Base-by-base conservation (phyloP, 176 grass and related monocot genomes). In the Rhipidocladum racemiflorum region DNA sequence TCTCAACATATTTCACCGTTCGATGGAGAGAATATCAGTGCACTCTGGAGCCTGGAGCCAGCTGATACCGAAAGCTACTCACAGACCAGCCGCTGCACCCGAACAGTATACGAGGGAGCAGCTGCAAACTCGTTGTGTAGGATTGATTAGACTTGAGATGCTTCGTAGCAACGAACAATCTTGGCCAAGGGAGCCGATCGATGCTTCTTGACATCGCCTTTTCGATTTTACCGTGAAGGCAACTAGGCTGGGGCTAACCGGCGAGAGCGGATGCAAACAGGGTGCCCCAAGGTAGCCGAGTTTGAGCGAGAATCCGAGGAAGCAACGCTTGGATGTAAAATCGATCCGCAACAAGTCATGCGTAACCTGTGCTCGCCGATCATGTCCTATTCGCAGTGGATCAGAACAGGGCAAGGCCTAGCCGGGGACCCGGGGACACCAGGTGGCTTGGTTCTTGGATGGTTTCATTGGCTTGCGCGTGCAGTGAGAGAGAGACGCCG, bases 251-350 rank as follows among this genome's bases (percentile, higher is more conserved):
- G 53, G 20, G 51, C 72, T 59, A 57, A 39, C 21, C 34, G 49
- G 51, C 50, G 34, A 75, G 21, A 56, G 8, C 45, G 62, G 72
- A 40, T 48, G 38, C 34, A 24, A 53, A 7, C 64, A 70, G 46
- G 46, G 15, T 40, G 30, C 67, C 81, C 57, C 9, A 1, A 21
- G 9, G 40, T 15, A 8, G 7, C 2, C 27, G 69, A 74, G 57
- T 7, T 82, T 51, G 79, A 82, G 85, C 63, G 64, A 42, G 85
- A 39, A 88, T 43, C 73, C 55, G 65, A 80, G 68, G 80, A 87
- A 67, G 5, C 24, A 38, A 43, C 34, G 70, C 71, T 44, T 75
- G 49, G 18, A 72, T 24, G 17, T 75, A 0, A 78, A 54, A 78
- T 6, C 83, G 28, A 39, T 15, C 13, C 44, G 16, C 29, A 27